phyloP scores from a whole-genome alignment of 805 yeast species.

The Saturnispora kantuleensis region DNA sequence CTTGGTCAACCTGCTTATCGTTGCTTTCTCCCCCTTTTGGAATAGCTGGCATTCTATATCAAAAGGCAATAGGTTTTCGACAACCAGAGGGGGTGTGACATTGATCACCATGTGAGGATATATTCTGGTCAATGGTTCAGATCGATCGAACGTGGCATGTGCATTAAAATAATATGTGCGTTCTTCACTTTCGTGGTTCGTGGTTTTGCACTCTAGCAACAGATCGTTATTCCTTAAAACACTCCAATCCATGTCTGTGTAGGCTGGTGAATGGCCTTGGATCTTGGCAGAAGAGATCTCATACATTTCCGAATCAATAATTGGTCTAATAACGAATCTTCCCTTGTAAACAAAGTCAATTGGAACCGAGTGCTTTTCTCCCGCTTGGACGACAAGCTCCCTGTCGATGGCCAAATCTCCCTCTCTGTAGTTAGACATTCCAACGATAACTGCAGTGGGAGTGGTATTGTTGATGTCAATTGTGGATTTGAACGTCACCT shows the following conservation, averaged over 20 bases:
- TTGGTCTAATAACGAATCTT: conserved; percentile 53
- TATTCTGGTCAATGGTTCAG: conserved; percentile 61
- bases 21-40: conserved; percentile 63
- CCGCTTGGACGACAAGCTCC: conserved; percentile 41
- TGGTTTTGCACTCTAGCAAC: conserved; percentile 51
- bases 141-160: conserved; percentile 49
- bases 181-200: conserved; percentile 25
- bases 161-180: conserved; percentile 52
- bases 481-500: conserved; percentile 70
- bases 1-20: conserved; percentile 50
- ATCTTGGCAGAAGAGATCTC: conserved; percentile 54
- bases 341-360: conserved; percentile 55
- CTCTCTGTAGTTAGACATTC: conserved; percentile 25
- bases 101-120: conserved; percentile 79
- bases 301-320: conserved; percentile 37
- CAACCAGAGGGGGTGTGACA: conserved; percentile 75
- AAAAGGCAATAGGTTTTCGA: conserved; percentile 78
- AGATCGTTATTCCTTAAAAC: conserved; percentile 38
- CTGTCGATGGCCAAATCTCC: conserved; percentile 23
- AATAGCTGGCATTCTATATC: conserved; percentile 67
- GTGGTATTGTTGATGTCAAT: conserved; percentile 59
- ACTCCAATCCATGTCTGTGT: conserved; percentile 48
- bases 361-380: conserved; percentile 59
- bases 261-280: conserved; percentile 11
- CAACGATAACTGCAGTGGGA: conserved; percentile 41